phyloP scores from a whole-genome alignment of 805 yeast species.

The Candida quercuum region DNA sequence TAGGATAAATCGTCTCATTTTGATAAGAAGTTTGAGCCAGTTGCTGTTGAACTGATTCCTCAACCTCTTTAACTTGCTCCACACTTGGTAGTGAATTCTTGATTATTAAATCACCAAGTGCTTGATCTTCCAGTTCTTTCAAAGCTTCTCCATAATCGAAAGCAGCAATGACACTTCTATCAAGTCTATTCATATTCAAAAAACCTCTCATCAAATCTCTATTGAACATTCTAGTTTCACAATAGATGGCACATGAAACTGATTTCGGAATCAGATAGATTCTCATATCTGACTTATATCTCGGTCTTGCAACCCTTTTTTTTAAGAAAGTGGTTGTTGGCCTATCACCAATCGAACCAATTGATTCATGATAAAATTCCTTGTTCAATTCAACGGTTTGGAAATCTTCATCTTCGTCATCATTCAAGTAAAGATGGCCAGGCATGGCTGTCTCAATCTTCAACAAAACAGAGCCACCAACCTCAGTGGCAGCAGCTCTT shows the following conservation, averaged over 20 bases:
- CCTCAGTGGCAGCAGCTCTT: conserved; percentile 47
- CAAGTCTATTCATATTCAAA: conserved; percentile 28
- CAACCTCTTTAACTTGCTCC: conserved; percentile 10
- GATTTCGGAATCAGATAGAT: conserved; percentile 47
- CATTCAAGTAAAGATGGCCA: conserved; percentile 44
- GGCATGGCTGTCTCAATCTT: conserved; percentile 53
- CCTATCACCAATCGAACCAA: conserved; percentile 31
- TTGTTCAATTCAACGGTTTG: conserved; percentile 14
- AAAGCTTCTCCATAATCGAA: conserved; percentile 23
- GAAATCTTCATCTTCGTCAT: conserved; percentile 34
- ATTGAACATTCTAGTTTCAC: conserved; percentile 44
- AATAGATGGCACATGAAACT: conserved; percentile 36
- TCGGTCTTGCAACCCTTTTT: conserved; percentile 53
- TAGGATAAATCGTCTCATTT: background rate
- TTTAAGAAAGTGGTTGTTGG: conserved; percentile 48
- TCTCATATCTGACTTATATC: conserved; percentile 60
- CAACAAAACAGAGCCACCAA: conserved; percentile 45
- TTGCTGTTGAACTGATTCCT: background rate
- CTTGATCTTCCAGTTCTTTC: conserved; percentile 13
- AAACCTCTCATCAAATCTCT: conserved; percentile 48
- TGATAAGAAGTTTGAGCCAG: background rate
- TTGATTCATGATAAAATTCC: conserved; percentile 15
- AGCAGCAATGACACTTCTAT: conserved; percentile 26
- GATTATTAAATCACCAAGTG: conserved; percentile 9
- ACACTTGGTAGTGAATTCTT: conserved; percentile 13